Evolutionary conservation across 108 stramenopile genomes (phyloP).

Genomic region (Poteriospumella lacustris): DNA sequence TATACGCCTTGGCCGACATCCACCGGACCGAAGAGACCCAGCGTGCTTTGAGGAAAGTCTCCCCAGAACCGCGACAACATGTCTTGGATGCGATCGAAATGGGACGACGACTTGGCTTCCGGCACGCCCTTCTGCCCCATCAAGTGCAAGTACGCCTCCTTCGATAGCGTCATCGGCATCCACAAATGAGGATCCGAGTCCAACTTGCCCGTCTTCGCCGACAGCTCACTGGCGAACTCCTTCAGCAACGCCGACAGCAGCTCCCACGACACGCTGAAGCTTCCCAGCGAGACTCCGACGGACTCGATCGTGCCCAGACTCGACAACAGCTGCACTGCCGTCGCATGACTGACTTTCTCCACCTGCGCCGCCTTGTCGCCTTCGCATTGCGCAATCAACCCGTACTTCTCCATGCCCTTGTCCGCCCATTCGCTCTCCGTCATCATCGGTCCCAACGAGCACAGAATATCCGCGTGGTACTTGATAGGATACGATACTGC

Average conservation of each 20-base stretch:
- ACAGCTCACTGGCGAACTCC: constrained; percentile 74
- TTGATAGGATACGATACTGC: constrained; percentile 69
- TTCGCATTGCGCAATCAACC: constrained; percentile 82
- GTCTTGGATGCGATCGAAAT: constrained; percentile 72
- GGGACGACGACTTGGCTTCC: constrained; percentile 36
- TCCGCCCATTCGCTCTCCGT: constrained; percentile 78
- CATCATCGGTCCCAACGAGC: constrained; percentile 82
- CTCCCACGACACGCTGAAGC: constrained; percentile 77
- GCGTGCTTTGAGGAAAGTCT: constrained; percentile 16
- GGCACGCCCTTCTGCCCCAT: constrained; percentile 40
- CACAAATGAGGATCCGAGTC: constrained; percentile 95
- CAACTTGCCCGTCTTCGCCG: constrained; percentile 73
- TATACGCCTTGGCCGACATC: constrained; percentile 88
- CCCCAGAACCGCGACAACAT: constrained; percentile 65
- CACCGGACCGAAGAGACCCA: constrained; percentile 91
- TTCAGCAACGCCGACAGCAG: constrained; percentile 72
- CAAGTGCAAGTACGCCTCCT: constrained; percentile 71
- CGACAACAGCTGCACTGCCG: constrained; percentile 79
- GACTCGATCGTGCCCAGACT: constrained; percentile 73
- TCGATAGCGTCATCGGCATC: constrained; percentile 89
- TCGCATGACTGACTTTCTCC: constrained; percentile 94
- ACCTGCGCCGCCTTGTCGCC: constrained; percentile 89
- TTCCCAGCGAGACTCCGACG: constrained; percentile 87
- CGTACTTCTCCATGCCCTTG: constrained; percentile 92
- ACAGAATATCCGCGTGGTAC: constrained; percentile 93